Base-by-base conservation (phyloP, 2,329 filamentous ascomycete species). In the Clonostachys rosea region DNA sequence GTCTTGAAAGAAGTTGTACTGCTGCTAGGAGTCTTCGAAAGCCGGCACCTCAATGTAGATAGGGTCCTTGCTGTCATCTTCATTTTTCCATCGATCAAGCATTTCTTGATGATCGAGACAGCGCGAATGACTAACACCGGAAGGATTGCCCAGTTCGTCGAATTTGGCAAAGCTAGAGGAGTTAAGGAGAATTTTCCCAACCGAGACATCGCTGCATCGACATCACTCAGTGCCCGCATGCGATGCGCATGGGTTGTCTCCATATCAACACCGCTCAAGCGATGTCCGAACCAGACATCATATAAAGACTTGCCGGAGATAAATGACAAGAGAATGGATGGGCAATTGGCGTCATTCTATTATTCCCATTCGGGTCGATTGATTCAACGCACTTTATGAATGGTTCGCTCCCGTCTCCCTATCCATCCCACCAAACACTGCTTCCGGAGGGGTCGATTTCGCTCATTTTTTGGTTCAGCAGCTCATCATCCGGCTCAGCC, bases 321-420 rank as follows among this genome's bases (percentile, higher is more conserved):
- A 46, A 52, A 56, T 9, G 52, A 47, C 52, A 63, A 55, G 10
- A 59, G 39, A 36, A 62, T 63, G 45, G 54, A 63, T 18, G 60
- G 60, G 42, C 55, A 54, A 30, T 44, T 30, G 20, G 62, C 49
- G 35, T 24, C 18, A 35, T 60, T 62, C 24, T 59, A 35, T 16
- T 16, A 2, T 16, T 16, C 16, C 2, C 16, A 16, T 16, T 16
- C 16, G 16, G 16, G 16, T 16, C 16, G 16, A 16, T 16, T 16
- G 16, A 16, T 16, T 16, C 16, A 16, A 16, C 16, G 16, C 16
- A 16, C 16, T 16, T 16, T 16, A 16, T 16, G 16, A 16, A 16
- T 16, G 16, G 16, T 16, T 16, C 16, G 16, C 16, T 16, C 16
- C 16, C 16, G 16, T 16, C 16, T 16, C 16, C 16, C 16, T 16